Evolutionary conservation across 2,329 filamentous ascomycete species (phyloP), one percentile per base, ranked within the genome.

Genomic region (Capronia coronata): DNA sequence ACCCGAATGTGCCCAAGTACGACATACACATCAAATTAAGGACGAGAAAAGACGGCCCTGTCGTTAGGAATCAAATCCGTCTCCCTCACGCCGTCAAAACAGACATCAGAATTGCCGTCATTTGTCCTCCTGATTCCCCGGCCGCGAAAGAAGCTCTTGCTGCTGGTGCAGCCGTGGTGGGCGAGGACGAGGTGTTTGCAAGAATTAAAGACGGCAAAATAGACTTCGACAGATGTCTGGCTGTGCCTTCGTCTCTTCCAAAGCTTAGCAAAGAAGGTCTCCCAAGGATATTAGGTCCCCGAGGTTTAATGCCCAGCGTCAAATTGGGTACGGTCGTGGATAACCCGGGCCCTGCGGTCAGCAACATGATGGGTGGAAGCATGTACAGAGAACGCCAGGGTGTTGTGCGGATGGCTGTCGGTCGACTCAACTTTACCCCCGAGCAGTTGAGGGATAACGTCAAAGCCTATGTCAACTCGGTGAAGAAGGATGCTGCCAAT

Each of bases 51-150:
- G 90, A 89, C 68, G 89, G 90, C 0, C 84, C 90, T 14, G 82
- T 93, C 7, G 77, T 98, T 58, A 86, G 90, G 57, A 94, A 87
- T 71, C 86, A 87, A 65, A 77, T 98, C 64, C 83, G 85, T 35
- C 82, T 98, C 14, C 93, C 93, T 0, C 85, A 94, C 68, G 84
- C 90, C 3, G 87, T 97, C 58, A 86, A 88, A 67, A 94, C 87
- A 56, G 88, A 94, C 67, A 77, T 89, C 44, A 83, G 84, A 55
- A 89, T 98, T 63, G 93, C 84, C 64, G 93, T 97, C 48, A 87
- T 98, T 60, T 91, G 86, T 66, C 82, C 87, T n/a, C 84, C 91
- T 48, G 83, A 82, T 58, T 89, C 86, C 57, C 77, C 81, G 55
- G 77, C 82, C 43, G 88, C 84, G 45, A 76, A 79, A 58, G 83